Percentiles rank a stretch among this genome's conserved stretches.
These are phyloP conservation scores for Mallotus nudiflorus DNA, from an alignment of 345 rosid genomes.

Conservation along the genomic window DNA sequence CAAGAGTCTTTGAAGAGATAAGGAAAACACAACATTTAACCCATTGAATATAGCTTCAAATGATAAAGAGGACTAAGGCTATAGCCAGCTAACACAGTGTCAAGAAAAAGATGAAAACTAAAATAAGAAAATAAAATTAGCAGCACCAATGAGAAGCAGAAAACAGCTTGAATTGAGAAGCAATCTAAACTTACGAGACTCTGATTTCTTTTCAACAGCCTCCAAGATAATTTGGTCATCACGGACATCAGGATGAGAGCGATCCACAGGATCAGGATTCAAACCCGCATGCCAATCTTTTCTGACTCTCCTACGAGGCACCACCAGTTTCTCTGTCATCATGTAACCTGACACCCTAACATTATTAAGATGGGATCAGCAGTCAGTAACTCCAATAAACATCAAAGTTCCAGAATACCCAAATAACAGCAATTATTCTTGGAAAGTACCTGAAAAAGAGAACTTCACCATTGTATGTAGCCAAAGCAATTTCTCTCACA, in stretches of 20 bases:
- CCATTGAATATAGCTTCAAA: neutral
- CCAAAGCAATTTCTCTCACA: slow-evolving; percentile 89
- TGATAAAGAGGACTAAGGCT: neutral
- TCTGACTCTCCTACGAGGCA: slow-evolving; percentile 84
- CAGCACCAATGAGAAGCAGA: neutral
- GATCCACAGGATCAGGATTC: slow-evolving; percentile 86
- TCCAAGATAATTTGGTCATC: slow-evolving; percentile 65
- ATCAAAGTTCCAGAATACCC: neutral
- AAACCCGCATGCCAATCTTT: slow-evolving; percentile 94
- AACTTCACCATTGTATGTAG: slow-evolving; percentile 95
- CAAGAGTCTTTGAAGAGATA: neutral
- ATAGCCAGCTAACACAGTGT: neutral
- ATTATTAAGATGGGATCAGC: slow-evolving; percentile 19
- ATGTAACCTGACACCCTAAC: slow-evolving; percentile 89
- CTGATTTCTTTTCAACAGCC: slow-evolving; percentile 52
- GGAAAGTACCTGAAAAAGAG: slow-evolving; percentile 79
- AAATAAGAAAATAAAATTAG: slow-evolving; percentile 3
- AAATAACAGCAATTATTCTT: slow-evolving; percentile 1
- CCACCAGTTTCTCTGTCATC: slow-evolving; percentile 90
- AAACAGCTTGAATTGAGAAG: slow-evolving; percentile 12
- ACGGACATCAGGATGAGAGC: slow-evolving; percentile 89
- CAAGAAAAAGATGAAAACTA: neutral
- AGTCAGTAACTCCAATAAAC: neutral
- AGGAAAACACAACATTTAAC: neutral
- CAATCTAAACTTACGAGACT: slow-evolving; percentile 53